Percentiles rank a stretch among this genome's conserved stretches.
These are phyloP conservation scores for Plasmodium vinckei DNA, from an alignment of 169 alveolate species.

Conservation along the genomic window DNA sequence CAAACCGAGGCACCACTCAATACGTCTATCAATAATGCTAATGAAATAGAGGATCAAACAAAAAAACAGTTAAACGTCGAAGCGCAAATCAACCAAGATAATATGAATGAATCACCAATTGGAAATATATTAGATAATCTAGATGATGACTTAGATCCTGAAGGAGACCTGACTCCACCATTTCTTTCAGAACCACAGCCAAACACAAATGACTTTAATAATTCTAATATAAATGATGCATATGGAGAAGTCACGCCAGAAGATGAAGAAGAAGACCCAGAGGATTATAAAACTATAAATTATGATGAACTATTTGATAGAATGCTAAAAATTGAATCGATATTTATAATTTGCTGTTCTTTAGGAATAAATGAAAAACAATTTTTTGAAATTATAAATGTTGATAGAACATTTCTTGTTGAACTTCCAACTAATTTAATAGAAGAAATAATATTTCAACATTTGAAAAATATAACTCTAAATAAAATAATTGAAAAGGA, in stretches of 20 bases:
- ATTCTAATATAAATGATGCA: not conserved
- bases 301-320: conserved; percentile 70
- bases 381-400: conserved; percentile 57
- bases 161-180: no score
- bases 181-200: not conserved
- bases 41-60: not conserved
- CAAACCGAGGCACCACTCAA: not conserved
- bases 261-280: conserved; percentile 15
- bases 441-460: conserved; percentile 62
- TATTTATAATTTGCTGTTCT: conserved; percentile 67
- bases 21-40: not conserved
- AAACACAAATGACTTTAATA: not conserved
- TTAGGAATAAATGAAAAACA: conserved; percentile 69
- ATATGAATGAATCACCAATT: not conserved
- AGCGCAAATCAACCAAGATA: not conserved
- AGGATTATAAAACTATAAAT: conserved; percentile 67
- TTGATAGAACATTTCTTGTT: conserved; percentile 67
- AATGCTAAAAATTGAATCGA: conserved; percentile 59
- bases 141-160: not conserved
- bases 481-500: conserved; percentile 27
- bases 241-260: not conserved
- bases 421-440: conserved; percentile 61
- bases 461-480: conserved; percentile 67
- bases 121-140: not conserved
- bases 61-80: not conserved